A percentile compares a stretch with the other conserved stretches of the same genome.
These are phyloP conservation scores for Ascochyta clinopodiicola DNA, from an alignment of 2,329 filamentous ascomycete genomes.

Conservation along the genomic window DNA sequence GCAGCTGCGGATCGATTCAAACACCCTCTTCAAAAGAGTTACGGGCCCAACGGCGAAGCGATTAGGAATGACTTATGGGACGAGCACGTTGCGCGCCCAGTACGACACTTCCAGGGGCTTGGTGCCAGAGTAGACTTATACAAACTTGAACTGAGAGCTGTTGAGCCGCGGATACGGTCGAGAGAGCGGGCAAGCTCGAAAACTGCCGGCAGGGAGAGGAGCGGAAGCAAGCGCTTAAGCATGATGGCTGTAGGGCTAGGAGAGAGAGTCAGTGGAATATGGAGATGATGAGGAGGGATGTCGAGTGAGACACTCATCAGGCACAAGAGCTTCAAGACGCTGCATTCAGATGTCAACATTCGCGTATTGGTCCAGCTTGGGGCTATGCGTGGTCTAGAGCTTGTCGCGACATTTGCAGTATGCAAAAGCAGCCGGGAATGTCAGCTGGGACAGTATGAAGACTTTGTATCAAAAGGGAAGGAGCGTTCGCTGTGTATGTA, in stretches of 20 bases:
- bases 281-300: conserved; percentile 15
- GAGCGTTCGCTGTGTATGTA: not conserved
- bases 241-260: conserved; percentile 33
- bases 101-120: conserved; percentile 31
- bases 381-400: not conserved
- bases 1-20: conserved; percentile 39
- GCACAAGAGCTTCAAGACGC: not conserved
- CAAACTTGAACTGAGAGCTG: conserved; percentile 35
- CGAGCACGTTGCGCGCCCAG: conserved; percentile 33
- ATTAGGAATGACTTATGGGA: conserved; percentile 36
- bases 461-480: not conserved
- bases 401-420: not conserved
- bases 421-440: not conserved
- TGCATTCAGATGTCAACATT: not conserved
- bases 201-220: conserved; percentile 23
- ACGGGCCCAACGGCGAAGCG: conserved; percentile 30
- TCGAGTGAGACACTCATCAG: not conserved
- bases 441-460: not conserved
- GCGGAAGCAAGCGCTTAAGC: conserved; percentile 33
- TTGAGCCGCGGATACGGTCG: conserved; percentile 29
- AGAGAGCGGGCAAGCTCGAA: conserved; percentile 7
- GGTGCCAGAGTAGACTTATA: conserved; percentile 32
- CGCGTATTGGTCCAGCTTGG: not conserved
- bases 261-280: conserved; percentile 36
- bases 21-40: conserved; percentile 35